Percentiles rank a stretch among this genome's conserved stretches.
Evolutionary conservation across 2,329 filamentous ascomycete genomes (phyloP).

Genomic region (Colletotrichum spinosum): DNA sequence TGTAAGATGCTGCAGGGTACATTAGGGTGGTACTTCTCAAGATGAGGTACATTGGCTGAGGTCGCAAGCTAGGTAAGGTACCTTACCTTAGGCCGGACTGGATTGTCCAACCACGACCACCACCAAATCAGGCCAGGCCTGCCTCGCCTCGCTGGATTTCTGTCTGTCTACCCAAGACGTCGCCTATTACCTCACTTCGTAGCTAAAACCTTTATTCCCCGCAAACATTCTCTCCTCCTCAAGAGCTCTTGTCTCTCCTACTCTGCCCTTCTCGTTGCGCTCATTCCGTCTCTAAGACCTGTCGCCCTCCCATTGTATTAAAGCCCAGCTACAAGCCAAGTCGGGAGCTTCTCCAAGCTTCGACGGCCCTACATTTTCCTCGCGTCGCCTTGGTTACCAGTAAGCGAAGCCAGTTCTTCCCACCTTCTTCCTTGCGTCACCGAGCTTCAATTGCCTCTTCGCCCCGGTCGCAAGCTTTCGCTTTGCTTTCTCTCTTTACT

Average conservation of each 20-base stretch:
- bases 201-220: slow-evolving; percentile 38
- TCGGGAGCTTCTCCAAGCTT: slow-evolving; percentile 34
- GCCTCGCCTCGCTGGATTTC: not conserved
- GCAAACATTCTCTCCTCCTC: slow-evolving; percentile 26
- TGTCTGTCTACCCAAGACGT: not conserved
- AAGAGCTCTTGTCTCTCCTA: slow-evolving; percentile 21
- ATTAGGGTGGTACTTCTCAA: not conserved
- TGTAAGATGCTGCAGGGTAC: not conserved
- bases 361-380: slow-evolving; percentile 21
- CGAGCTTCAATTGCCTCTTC: slow-evolving; percentile 17
- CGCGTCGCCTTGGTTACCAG: slow-evolving; percentile 35
- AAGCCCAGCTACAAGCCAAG: slow-evolving; percentile 22
- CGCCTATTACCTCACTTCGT: slow-evolving; percentile 23
- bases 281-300: slow-evolving; percentile 21
- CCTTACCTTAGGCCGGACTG: slow-evolving; percentile 16
- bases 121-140: slow-evolving; percentile 27
- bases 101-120: slow-evolving; percentile 35
- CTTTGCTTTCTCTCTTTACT: slow-evolving; percentile 1
- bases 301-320: slow-evolving; percentile 29
- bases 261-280: slow-evolving; percentile 12
- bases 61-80: slow-evolving; percentile 20
- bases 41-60: slow-evolving; percentile 6
- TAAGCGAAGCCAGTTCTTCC: not conserved
- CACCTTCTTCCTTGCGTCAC: slow-evolving; percentile 32
- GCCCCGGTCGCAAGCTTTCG: slow-evolving; percentile 8